Percentiles rank a stretch among this genome's conserved stretches.
phyloP scores from a whole-genome alignment of 2,329 filamentous ascomycete species.

The Xylaria sp. region DNA sequence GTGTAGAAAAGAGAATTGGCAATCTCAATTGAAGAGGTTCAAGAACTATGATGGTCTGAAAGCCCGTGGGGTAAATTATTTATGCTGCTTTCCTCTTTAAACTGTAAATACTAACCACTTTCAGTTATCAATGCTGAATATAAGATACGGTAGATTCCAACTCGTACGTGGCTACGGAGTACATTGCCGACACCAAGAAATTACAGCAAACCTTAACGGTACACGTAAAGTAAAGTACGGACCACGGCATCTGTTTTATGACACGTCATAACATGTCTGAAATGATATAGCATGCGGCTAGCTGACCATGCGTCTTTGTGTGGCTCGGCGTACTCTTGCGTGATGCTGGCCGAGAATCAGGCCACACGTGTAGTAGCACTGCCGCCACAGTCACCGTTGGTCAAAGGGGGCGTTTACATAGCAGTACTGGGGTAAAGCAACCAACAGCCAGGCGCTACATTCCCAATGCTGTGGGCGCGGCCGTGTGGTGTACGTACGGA shows the following conservation, averaged over 20 bases:
- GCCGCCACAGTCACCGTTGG: slow-evolving; percentile 26
- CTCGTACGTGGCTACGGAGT: background rate
- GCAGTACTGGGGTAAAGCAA: background rate
- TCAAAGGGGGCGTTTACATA: background rate
- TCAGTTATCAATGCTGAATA: background rate
- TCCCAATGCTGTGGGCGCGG: slow-evolving; percentile 18
- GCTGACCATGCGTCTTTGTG: slow-evolving; percentile 28
- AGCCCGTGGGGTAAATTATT: background rate
- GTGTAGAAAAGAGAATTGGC: slow-evolving; percentile 16
- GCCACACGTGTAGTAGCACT: slow-evolving; percentile 31
- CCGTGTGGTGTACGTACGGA: background rate
- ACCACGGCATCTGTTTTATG: slow-evolving; percentile 7
- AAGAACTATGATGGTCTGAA: slow-evolving; percentile 13
- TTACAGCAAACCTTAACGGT: background rate
- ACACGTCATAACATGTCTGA: slow-evolving; percentile 22
- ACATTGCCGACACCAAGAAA: too few relatives aligned
- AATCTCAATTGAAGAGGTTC: slow-evolving; percentile 8
- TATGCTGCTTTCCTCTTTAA: background rate
- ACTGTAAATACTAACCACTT: slow-evolving; percentile 1
- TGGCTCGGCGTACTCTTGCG: slow-evolving; percentile 28
- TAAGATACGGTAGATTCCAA: slow-evolving; percentile 13
- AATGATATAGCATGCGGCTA: slow-evolving; percentile 18
- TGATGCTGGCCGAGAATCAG: slow-evolving; percentile 29
- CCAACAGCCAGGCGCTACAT: background rate
- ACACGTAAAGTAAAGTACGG: slow-evolving; percentile 30